Conservation (phyloP, 2,329 filamentous ascomycete genomes). For the Colletotrichum sp. region DNA sequence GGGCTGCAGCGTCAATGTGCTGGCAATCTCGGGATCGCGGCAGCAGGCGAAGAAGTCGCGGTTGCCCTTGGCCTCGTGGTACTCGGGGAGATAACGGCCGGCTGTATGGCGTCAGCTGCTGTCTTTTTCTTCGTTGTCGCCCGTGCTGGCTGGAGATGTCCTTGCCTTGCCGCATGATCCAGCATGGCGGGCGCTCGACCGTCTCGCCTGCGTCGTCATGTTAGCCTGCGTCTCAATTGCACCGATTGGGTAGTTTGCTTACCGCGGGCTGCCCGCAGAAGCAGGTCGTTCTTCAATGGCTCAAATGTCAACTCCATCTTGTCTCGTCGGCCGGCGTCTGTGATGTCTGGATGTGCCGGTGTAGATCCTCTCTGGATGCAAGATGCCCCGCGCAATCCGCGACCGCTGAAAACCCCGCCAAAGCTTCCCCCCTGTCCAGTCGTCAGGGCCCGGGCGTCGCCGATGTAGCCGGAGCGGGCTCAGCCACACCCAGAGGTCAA, state of each 20-base stretch:
- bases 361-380: not conserved
- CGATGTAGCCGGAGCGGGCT: not conserved
- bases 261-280: slow-evolving; percentile 91
- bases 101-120: slow-evolving; percentile 54
- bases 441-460: not conserved
- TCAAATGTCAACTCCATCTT: slow-evolving; percentile 75
- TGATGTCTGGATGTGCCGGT: slow-evolving; percentile 12
- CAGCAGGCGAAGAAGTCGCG: slow-evolving; percentile 99
- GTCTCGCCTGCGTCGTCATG: slow-evolving; percentile 68
- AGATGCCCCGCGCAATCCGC: not conserved
- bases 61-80: slow-evolving; percentile 89
- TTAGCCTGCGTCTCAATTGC: slow-evolving; percentile 10
- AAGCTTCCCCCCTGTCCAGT: not conserved
- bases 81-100: slow-evolving; percentile 95
- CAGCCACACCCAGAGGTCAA: slow-evolving; percentile 2
- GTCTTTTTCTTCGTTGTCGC: not conserved
- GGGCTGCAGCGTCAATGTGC: slow-evolving; percentile 91
- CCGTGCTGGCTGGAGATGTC: not conserved
- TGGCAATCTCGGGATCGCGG: slow-evolving; percentile 89
- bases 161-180: slow-evolving; percentile 98
- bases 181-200: slow-evolving; percentile 92
- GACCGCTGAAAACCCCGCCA: slow-evolving; percentile 18
- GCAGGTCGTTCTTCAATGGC: slow-evolving; percentile 88
- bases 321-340: slow-evolving; percentile 16
- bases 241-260: slow-evolving; percentile 26